Evolutionary conservation across 2,329 filamentous ascomycete species (phyloP), one percentile per base, ranked within the genome.

Genomic region (Colletotrichum truncatum): DNA sequence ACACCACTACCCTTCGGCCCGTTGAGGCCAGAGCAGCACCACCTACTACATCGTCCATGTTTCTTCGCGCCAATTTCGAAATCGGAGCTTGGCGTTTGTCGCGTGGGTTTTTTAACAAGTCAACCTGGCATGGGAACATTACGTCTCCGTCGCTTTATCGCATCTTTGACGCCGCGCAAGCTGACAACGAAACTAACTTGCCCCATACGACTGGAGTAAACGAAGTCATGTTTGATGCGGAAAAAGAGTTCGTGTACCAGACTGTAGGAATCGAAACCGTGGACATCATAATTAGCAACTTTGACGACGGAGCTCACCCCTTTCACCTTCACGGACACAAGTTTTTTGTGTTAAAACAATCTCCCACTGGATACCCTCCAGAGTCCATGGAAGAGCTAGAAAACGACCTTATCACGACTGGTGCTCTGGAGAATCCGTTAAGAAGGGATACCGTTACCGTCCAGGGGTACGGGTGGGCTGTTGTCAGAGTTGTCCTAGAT

Each of bases 301-400:
- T 76, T 7, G 75, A 77, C 34, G 75, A 77, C 46, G 73, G 77
- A 5, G 73, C 72, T 1, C 77, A 80, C 21, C 77, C 76, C 0
- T 79, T 79, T 30, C 88, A 91, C 74, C 77, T 91, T 0, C 89
- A 90, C 73, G 87, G 87, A 0, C 85, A 88, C 73, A 80, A 80
- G 43, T 87, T 89, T 75, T 86, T 86, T 69, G 77, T 85, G 38
- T 69, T 80, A 1, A 38, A 70, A 0, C 76, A 78, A 36, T 77
- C 71, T 0, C 60, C 62, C 0, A 72, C 70, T 3, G 78, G 78
- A 1, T 80, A 80, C 43, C 78, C 78, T 0, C 78, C 77, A 1
- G 59, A 48, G 0, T 18, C 18, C 5, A 67, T 68, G 0, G 58
- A 65, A 0, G 73, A 73, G 1, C 52, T 79, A 1, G 71, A 72